A percentile compares a stretch with the other conserved stretches of the same genome.
Conservation (phyloP, 2,329 filamentous ascomycete genomes). For the Trichoderma sp. region DNA sequence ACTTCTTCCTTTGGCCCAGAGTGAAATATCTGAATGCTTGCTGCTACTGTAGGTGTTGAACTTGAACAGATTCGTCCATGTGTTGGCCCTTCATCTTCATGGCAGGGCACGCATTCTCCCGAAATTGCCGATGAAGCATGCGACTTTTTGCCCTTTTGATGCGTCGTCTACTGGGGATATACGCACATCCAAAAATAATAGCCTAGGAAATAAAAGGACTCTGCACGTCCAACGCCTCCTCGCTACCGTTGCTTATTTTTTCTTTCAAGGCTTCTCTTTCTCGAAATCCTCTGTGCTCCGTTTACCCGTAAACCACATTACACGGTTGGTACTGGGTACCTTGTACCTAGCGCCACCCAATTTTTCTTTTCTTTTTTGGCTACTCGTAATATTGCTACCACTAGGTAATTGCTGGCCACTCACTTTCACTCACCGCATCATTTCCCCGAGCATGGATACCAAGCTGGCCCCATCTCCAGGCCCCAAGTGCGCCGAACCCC, state of each 20-base stretch:
- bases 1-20: not conserved
- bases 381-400: not conserved
- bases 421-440: conserved; percentile 20
- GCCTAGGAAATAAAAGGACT: not conserved
- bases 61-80: not conserved
- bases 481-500: not conserved
- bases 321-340: not conserved
- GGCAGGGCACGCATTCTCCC: not conserved
- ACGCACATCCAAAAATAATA: not conserved
- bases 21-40: not conserved
- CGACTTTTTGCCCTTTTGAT: not conserved
- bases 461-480: not conserved
- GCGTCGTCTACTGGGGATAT: not conserved
- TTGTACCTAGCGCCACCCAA: not conserved
- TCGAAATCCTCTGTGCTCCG: not conserved
- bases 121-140: not conserved
- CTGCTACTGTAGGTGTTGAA: too few species aligned
- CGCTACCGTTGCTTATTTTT: not conserved
- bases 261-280: not conserved
- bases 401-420: not conserved
- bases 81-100: not conserved
- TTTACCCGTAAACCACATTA: not conserved
- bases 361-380: not conserved
- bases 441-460: conserved; percentile 21
- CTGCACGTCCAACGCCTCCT: not conserved